Evolutionary conservation across 2,329 filamentous ascomycete genomes (phyloP).

Genomic region (Ascochyta pisi): DNA sequence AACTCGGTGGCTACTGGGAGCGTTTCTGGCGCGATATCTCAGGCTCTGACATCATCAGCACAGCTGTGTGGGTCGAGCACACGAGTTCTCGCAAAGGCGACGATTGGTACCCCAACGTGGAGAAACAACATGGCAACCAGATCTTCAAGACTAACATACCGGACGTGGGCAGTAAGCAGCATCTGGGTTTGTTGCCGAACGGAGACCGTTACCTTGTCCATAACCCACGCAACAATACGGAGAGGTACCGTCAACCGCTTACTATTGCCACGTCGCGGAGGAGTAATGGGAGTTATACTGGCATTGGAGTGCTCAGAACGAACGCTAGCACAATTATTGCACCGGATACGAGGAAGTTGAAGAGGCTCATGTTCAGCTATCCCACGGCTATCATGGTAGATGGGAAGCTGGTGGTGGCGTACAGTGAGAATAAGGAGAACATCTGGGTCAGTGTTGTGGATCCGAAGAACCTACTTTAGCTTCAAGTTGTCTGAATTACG

Average conservation of each 20-base stretch:
- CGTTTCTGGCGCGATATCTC: constrained; percentile 24
- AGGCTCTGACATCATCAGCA: constrained; percentile 15
- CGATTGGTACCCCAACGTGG: constrained; percentile 15
- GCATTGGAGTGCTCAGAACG: constrained; percentile 20
- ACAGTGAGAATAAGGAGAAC: constrained; percentile 26
- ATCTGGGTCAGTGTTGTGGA: constrained; percentile 23
- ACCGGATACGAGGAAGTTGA: constrained; percentile 19
- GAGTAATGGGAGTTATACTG: constrained; percentile 8
- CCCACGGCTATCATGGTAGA: constrained; percentile 21
- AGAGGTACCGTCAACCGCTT: constrained; percentile 16
- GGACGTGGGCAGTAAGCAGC: constrained; percentile 21
- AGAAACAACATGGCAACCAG: constrained; percentile 15
- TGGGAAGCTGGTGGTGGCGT: constrained; percentile 16
- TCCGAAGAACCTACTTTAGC: constrained; percentile 12
- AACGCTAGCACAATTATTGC: constrained; percentile 21
- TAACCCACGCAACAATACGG: constrained; percentile 20
- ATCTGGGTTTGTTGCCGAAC: constrained; percentile 12
- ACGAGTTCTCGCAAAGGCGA: constrained; percentile 6
- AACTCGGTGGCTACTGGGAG: constrained; percentile 18
- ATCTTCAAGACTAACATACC: constrained; percentile 23
- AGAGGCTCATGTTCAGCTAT: constrained; percentile 23
- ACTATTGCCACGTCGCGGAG: constrained; percentile 19
- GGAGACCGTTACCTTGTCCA: constrained; percentile 18
- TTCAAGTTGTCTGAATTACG: too few species aligned
- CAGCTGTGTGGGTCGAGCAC: constrained; percentile 20